A percentile compares a stretch with the other conserved stretches of the same genome.
Evolutionary conservation across 2,329 filamentous ascomycete genomes (phyloP).

Genomic region (Verticillium nonalfalfae): DNA sequence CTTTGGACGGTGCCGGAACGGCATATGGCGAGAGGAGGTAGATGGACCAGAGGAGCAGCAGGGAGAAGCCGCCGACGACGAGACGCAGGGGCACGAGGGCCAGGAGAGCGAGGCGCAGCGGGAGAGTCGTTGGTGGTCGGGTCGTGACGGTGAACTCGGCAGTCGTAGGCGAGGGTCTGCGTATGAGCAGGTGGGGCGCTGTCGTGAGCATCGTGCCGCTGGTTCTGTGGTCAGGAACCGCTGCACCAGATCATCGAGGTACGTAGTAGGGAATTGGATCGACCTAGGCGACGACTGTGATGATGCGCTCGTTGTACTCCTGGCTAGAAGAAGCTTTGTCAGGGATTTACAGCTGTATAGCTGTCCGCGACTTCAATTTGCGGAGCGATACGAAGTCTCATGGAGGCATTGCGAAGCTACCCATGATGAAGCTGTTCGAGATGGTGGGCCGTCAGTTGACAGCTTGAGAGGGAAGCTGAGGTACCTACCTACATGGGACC

Average conservation of each 20-base stretch:
- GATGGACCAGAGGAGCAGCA: slow-evolving; percentile 38
- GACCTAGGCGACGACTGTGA: not conserved
- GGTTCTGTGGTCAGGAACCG: not conserved
- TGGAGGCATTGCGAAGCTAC: too few relatives aligned
- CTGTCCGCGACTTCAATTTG: too few relatives aligned
- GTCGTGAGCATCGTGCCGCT: slow-evolving; percentile 53
- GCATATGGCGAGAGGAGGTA: slow-evolving; percentile 30
- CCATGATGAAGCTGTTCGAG: too few relatives aligned
- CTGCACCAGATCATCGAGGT: not conserved
- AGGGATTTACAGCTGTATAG: too few relatives aligned
- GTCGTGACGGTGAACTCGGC: slow-evolving; percentile 89
- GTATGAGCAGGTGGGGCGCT: slow-evolving; percentile 51
- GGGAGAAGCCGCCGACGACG: slow-evolving; percentile 30
- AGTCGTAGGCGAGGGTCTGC: slow-evolving; percentile 79
- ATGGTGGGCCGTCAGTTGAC: too few relatives aligned
- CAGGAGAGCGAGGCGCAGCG: slow-evolving; percentile 37
- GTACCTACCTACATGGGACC: too few relatives aligned
- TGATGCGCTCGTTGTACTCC: not conserved
- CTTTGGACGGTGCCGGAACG: slow-evolving; percentile 4
- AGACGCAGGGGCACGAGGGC: slow-evolving; percentile 37
- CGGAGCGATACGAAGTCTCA: too few relatives aligned
- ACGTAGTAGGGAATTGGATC: not conserved
- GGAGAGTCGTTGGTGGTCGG: slow-evolving; percentile 46
- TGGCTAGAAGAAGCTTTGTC: too few relatives aligned
- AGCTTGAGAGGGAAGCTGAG: too few relatives aligned